A percentile compares a stretch with the other conserved stretches of the same genome.
Evolutionary conservation across 208 protist species (phyloP).

Genomic region (Herpetomonas tarakana): DNA sequence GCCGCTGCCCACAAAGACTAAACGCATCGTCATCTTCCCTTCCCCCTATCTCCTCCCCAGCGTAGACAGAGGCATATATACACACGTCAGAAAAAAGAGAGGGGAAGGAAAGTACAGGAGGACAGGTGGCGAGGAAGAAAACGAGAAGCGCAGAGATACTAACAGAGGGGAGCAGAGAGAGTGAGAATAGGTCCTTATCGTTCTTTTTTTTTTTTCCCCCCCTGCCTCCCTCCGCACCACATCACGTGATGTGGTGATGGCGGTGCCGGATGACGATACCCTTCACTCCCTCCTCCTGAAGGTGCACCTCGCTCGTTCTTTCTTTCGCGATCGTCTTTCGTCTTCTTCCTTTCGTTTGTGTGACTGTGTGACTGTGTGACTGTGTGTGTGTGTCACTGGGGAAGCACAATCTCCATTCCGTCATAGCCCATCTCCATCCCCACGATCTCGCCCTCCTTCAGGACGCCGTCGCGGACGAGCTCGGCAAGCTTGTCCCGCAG

Average conservation of each 20-base stretch:
- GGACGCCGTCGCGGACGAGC: constrained; percentile 17
- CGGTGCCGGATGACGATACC: too few relatives aligned
- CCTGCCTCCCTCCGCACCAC: too few relatives aligned
- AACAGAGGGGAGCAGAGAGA: too few relatives aligned
- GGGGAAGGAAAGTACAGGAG: background rate
- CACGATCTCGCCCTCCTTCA: constrained; percentile 31
- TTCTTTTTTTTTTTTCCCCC: too few relatives aligned
- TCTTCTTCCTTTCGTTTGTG: too few relatives aligned
- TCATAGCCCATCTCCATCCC: constrained; percentile 65
- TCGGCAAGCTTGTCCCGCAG: constrained; percentile 30
- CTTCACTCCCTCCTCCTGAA: too few relatives aligned
- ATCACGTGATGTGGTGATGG: too few relatives aligned
- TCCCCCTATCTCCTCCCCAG: background rate
- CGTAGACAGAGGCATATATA: background rate
- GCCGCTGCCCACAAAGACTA: constrained; percentile 68
- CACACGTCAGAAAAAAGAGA: background rate
- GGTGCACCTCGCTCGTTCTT: too few relatives aligned
- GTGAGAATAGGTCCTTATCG: too few relatives aligned
- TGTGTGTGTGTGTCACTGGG: constrained; percentile 19
- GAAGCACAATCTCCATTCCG: constrained; percentile 51
- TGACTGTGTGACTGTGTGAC: too few relatives aligned
- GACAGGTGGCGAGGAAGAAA: background rate
- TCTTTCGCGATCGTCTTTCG: too few relatives aligned
- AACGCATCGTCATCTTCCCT: constrained; percentile 3
- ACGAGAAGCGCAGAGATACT: background rate